Evolutionary conservation across 371 early-diverging fungal genomes (phyloP).

Genomic region (Mucor velutinosus): DNA sequence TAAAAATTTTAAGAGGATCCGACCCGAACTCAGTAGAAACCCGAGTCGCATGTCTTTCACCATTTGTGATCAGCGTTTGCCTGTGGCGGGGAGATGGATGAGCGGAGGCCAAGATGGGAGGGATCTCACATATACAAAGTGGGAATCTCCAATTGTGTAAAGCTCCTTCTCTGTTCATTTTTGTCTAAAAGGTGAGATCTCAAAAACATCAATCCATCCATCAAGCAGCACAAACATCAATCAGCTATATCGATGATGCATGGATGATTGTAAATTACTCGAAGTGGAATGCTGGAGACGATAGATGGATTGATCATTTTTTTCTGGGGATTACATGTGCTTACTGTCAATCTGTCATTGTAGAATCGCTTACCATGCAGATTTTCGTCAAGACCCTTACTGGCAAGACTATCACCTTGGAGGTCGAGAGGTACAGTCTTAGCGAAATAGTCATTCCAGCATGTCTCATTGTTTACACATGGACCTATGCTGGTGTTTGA

Average conservation of each 20-base stretch:
- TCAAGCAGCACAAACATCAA: constrained; percentile 6
- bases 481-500: not conserved
- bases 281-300: not conserved
- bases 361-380: constrained; percentile 57
- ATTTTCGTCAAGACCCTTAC: constrained; percentile 90
- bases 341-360: not conserved
- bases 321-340: not conserved
- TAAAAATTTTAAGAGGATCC: not conserved
- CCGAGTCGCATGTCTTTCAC: not conserved
- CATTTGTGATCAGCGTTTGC: not conserved
- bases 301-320: constrained; percentile 1
- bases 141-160: not conserved
- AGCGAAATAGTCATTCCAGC: not conserved
- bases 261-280: not conserved
- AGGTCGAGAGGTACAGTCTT: constrained; percentile 73
- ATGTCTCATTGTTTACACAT: not conserved
- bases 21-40: not conserved
- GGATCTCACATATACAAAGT: not conserved
- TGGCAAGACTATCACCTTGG: constrained; percentile 94
- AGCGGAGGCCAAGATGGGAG: not conserved
- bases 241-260: not conserved
- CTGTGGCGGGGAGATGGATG: not conserved
- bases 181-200: constrained; percentile 27
- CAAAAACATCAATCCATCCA: constrained; percentile 19
- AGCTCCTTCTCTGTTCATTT: constrained; percentile 35